Base-by-base conservation (phyloP, 106 monocot species). In the Dendrobium catenatum region DNA sequence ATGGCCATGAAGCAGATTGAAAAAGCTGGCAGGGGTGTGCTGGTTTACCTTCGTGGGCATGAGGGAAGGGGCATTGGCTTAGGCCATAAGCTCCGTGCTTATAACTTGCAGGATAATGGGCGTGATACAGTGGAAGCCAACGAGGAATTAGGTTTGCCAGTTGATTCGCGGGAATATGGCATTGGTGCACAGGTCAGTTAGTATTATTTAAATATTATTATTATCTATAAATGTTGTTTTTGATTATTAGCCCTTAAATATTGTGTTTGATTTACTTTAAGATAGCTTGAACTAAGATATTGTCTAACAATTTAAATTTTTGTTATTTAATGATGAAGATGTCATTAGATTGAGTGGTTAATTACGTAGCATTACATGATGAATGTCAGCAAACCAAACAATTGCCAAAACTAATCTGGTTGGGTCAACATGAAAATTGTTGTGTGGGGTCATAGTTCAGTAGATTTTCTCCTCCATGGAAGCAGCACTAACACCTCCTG, bases 41-140 rank as follows among this genome's bases (percentile, higher is more conserved):
- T 97, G 72, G 94, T 97, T 31, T 94, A 97, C 84, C 94, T 97
- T 64, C 89, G 97, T 75, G 97, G 97, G 0, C 97, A 97, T 61
- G 97, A 97, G 64, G 97, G 94, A 55, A 92, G 97, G 74, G 97
- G 97, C 27, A 97, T 97, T 75, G 97, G 97, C 29, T 81, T 97
- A n/a, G 97, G 97, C 26, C 97, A 97, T 82, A 97, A 97, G 77
- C 92, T 97, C 27, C 92, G 97, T 68, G 97, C 97, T 75, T 97
- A 97, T 81, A 97, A 89, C 75, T 83, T 97, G n/a, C 97, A 97
- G 43, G 97, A 97, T 83, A 81, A 82, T 47, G 97, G 97, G n/a
- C 85, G 85, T 54, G 97, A 97, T 80, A 97, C 97, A 54, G 97
- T 97, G 42, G 97, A 97, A 81, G 97, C 97, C 54, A 97, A 97